Base-by-base conservation (phyloP, 768 basidiomycete genomes). In the Pholiota molesta region DNA sequence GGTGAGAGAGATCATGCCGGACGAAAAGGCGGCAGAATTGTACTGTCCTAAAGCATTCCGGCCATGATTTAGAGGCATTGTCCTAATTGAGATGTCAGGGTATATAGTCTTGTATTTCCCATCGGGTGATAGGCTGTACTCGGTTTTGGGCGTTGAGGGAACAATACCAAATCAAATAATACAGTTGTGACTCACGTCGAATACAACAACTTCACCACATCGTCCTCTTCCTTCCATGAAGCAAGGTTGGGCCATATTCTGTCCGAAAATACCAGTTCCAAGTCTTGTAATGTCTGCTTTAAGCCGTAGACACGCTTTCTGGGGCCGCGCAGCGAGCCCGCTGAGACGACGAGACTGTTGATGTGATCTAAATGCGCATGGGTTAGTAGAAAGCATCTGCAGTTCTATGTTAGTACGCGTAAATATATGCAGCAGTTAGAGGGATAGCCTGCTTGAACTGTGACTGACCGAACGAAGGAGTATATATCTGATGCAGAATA, bases 351-450 rank as follows among this genome's bases (percentile, higher is more conserved):
- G 29, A 97, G 81, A 42, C 93, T 88, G 62, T 83, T 86, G 67
- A 94, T 83, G 73, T 99, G 96, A 75, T 99, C 96, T 28, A 98
- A 76, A 74, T 99, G 96, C 0, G 92, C 89, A 71, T 97, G 95
- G 5, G 92, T 91, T 66, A 97, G 79, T 62, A 96, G 80, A 69
- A 91, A 97, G 65, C 87, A 92, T 63, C 94, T 95, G 70, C 23
- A 63, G 45, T 61, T 53, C 14, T 21, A 45, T 19, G 49, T 40
- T 57, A 51, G 29, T 55, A 62, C 57, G 29, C 62, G 47, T 53
- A 37, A 60, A 31, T 23, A 39, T 17, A 51, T 37, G 35, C 35
- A 37, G 35, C 35, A 37, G 35, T 37, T 37, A 37, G 39, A 61
- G 29, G 35, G 42, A 23, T 44, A 35, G 10, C 17, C n/a, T 51